phyloP scores from a whole-genome alignment of 2,329 filamentous ascomycete species.

The Ilyonectria destructans region DNA sequence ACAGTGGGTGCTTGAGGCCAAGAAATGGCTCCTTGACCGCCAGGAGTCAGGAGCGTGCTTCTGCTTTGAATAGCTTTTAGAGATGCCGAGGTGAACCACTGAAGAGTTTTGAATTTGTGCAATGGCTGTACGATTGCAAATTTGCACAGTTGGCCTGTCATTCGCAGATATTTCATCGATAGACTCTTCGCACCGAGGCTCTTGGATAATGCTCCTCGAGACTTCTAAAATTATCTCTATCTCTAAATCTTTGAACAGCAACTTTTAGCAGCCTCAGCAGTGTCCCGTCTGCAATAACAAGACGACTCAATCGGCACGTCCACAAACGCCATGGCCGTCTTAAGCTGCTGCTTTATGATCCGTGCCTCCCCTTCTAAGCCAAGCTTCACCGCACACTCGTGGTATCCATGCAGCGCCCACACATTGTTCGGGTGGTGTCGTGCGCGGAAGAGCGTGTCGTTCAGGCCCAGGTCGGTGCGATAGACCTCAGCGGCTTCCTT shows the following conservation, averaged over 20 bases:
- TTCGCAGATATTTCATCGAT: no score
- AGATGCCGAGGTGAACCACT: neutral
- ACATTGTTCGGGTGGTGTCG: slow-evolving; percentile 80
- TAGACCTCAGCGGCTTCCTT: slow-evolving; percentile 71
- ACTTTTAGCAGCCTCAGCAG: neutral
- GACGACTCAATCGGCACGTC: slow-evolving; percentile 69
- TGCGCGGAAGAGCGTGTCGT: slow-evolving; percentile 72
- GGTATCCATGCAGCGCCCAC: slow-evolving; percentile 80
- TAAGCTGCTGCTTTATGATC: slow-evolving; percentile 61
- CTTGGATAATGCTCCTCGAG: no score
- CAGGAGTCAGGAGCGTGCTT: neutral
- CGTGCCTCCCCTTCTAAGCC: slow-evolving; percentile 61
- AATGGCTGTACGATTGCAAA: no score
- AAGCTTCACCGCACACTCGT: slow-evolving; percentile 74
- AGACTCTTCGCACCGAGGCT: no score
- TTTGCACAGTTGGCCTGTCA: no score
- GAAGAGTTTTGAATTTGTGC: neutral
- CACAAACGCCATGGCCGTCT: slow-evolving; percentile 68
- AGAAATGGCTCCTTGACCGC: neutral
- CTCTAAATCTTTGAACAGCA: slow-evolving; percentile 19
- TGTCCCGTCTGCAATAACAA: slow-evolving; percentile 46
- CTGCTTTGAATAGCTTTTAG: neutral
- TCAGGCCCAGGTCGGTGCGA: slow-evolving; percentile 72
- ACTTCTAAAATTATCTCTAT: neutral
- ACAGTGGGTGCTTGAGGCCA: neutral